Evolutionary conservation across 176 grass and related monocot genomes (phyloP).

Genomic region (Rhynchospora breviuscula): DNA sequence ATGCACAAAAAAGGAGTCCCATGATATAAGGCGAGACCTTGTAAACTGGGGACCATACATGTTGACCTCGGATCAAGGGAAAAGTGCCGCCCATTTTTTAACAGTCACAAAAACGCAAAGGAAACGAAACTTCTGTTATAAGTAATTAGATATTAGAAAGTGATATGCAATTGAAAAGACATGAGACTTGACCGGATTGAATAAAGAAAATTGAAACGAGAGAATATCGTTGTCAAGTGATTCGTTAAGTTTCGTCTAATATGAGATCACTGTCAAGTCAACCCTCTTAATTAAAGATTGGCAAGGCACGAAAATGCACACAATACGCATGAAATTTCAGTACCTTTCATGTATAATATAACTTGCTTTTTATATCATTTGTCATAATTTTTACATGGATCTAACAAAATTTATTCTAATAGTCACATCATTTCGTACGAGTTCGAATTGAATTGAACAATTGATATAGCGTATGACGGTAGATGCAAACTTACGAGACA

Average conservation of each 20-base stretch:
- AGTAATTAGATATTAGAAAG: background rate
- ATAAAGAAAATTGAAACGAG: background rate
- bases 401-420: too few species aligned
- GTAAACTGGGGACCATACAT: background rate
- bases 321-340: background rate
- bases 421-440: too few species aligned
- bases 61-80: slow-evolving; percentile 14
- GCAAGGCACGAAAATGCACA: background rate
- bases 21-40: background rate
- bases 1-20: background rate
- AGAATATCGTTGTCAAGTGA: background rate
- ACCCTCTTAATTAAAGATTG: background rate
- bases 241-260: background rate
- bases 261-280: background rate
- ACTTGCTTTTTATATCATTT: too few species aligned
- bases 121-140: background rate
- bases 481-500: background rate
- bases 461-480: too few species aligned
- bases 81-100: background rate
- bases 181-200: background rate
- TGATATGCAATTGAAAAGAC: background rate
- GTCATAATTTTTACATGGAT: too few species aligned
- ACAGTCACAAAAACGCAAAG: background rate
- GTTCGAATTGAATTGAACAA: too few species aligned
- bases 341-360: too few species aligned